Base-by-base conservation (phyloP, 179 eudicot genomes). In the Sideroxylon spinosum region DNA sequence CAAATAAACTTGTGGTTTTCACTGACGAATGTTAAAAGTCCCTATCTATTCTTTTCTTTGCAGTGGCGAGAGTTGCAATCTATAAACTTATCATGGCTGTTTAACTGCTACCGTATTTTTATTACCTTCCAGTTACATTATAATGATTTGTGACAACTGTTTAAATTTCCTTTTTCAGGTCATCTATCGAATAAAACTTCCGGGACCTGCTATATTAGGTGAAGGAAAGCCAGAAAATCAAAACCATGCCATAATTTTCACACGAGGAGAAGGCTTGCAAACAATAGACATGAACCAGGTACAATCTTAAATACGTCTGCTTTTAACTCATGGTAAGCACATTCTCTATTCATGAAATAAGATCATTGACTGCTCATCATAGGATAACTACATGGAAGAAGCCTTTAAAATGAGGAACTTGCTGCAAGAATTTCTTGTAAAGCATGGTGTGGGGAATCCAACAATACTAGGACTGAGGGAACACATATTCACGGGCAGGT, bases 221-320 rank as follows among this genome's bases (percentile, higher is more conserved):
- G 99, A 94, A 86, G 99, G 99, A 73, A 96, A 96, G 83, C 99
- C 99, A 76, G 99, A 96, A 82, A 96, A 96, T 86, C 99, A 96
- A 86, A 94, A 96, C 84, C 98, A 94, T 88, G 97, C 99, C 11
- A 92, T 96, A 71, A 92, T 96, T 76, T 96, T 96, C 85, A 92
- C 99, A 4, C 97, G 99, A 19, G 99, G 99, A 68, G 99, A 96
- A 89, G 99, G 98, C 76, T 80, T 96, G 90, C 99, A 96, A 85
- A 92, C 99, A n/a, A 96, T 96, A 83, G 99, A 96, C 83, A 96
- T 96, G 99, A 96, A 96, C 80, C 99, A 96, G 93, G 99, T 94
- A 76, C 44, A 37, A 37, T 1, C 8, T 63, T 37, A 22, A 16
- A 11, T 37, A 37, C 28, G 49, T 10, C 50, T 32, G 28, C 32